phyloP scores from a whole-genome alignment of 2,329 filamentous ascomycete species.

The Fusarium fujikuroi region DNA sequence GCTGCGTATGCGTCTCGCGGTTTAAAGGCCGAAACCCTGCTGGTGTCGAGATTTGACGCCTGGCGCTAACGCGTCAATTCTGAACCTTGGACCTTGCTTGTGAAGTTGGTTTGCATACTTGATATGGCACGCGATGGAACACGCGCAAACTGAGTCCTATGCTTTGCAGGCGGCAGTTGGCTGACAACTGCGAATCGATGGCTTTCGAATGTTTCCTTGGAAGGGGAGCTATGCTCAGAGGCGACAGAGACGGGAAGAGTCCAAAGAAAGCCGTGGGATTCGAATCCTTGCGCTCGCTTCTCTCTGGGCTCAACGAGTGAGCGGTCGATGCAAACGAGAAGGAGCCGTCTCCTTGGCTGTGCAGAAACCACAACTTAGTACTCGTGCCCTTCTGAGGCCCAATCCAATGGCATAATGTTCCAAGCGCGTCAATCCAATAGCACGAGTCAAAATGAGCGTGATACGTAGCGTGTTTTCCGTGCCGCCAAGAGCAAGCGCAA shows the following conservation, averaged over 20 bases:
- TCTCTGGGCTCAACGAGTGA: conserved; percentile 33
- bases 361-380: conserved; percentile 21
- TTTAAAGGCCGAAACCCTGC: conserved; percentile 15
- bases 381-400: conserved; percentile 24
- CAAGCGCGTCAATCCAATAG: conserved; percentile 12
- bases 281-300: conserved; percentile 42
- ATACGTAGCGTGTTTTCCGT: conserved; percentile 3
- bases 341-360: conserved; percentile 31
- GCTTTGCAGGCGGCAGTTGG: conserved; percentile 29
- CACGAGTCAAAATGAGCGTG: conserved; percentile 1
- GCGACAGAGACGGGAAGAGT: conserved; percentile 31
- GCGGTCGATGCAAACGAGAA: conserved; percentile 31
- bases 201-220: conserved; percentile 17
- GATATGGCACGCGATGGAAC: background rate
- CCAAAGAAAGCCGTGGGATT: conserved; percentile 41
- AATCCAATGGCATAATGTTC: conserved; percentile 9
- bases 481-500: conserved; percentile 18
- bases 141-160: conserved; percentile 16
- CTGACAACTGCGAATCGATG: conserved; percentile 2
- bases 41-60: conserved; percentile 7
- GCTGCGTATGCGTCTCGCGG: conserved; percentile 29
- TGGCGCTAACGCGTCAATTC: background rate
- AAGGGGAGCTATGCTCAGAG: conserved; percentile 26
- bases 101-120: background rate
- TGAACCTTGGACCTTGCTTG: background rate